These are phyloP conservation scores for Colletotrichum sp. DNA, from an alignment of 2,329 filamentous ascomycete genomes.

Conservation along the genomic window DNA sequence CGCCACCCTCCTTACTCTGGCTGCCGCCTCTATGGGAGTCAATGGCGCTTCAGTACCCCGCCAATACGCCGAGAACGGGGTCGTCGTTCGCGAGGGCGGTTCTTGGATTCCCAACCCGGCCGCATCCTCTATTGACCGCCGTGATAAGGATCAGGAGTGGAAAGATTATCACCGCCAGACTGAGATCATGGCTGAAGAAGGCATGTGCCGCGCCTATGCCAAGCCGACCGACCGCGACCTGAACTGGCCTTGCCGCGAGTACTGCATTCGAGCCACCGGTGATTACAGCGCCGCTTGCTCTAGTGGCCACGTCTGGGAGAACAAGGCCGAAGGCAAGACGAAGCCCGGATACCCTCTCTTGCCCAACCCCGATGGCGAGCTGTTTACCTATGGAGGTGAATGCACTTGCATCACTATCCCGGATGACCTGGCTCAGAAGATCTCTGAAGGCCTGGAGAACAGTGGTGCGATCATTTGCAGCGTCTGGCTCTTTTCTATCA, in stretches of 20 bases:
- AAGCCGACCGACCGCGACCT: background rate
- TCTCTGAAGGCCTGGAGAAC: background rate
- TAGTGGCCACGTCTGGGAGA: background rate
- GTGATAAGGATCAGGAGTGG: background rate
- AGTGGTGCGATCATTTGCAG: background rate
- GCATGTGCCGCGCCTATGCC: background rate
- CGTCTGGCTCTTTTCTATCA: background rate
- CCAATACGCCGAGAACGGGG: background rate
- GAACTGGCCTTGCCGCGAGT: background rate
- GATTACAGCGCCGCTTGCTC: background rate
- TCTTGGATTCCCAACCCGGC: constrained; percentile 2
- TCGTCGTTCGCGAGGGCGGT: background rate
- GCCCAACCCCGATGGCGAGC: background rate
- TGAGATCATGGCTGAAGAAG: background rate
- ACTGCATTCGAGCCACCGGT: background rate
- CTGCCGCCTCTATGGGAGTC: background rate
- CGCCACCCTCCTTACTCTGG: background rate
- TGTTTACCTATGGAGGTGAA: background rate
- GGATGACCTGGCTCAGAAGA: background rate
- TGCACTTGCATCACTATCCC: background rate
- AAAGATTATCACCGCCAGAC: background rate
- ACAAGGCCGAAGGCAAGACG: background rate
- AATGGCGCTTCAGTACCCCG: background rate
- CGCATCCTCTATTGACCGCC: background rate
- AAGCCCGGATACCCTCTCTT: background rate